phyloP scores from a whole-genome alignment of 257 asterid species.

The Solanum piurae region DNA sequence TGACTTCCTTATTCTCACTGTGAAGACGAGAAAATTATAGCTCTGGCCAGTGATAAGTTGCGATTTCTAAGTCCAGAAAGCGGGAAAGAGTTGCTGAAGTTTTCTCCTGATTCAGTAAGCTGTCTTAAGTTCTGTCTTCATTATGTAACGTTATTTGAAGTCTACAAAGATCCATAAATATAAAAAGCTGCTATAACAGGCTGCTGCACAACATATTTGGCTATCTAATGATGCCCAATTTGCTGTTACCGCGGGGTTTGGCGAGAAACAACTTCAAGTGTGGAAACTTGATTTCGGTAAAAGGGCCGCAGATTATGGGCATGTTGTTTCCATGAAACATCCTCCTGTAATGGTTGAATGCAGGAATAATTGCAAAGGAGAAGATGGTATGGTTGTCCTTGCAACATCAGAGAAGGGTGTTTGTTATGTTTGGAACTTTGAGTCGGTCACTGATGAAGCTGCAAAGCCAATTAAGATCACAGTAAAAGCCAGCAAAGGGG shows the following conservation, averaged over 20 bases:
- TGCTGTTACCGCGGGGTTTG: slow-evolving; percentile 14
- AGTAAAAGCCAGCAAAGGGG: neutral
- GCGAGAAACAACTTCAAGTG: slow-evolving; percentile 18
- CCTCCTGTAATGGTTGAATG: slow-evolving; percentile 15
- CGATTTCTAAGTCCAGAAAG: slow-evolving; percentile 11
- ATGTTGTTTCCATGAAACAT: slow-evolving; percentile 15
- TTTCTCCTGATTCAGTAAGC: slow-evolving; percentile 18
- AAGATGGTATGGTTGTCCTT: slow-evolving; percentile 15
- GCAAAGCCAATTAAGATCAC: slow-evolving; percentile 20
- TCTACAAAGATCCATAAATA: neutral
- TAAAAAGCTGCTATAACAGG: slow-evolving; percentile 7
- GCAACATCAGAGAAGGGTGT: slow-evolving; percentile 22
- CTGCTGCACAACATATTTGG: slow-evolving; percentile 5
- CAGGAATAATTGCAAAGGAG: slow-evolving; percentile 10
- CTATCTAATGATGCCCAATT: slow-evolving; percentile 16
- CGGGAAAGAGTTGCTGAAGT: slow-evolving; percentile 16
- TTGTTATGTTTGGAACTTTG: slow-evolving; percentile 20
- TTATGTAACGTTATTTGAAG: neutral
- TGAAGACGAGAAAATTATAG: slow-evolving; percentile 17
- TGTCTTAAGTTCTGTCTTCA: neutral
- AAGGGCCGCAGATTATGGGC: slow-evolving; percentile 5
- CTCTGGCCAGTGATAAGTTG: slow-evolving; percentile 16
- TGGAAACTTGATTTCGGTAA: slow-evolving; percentile 13
- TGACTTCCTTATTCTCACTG: slow-evolving; percentile 1
- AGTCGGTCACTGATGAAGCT: slow-evolving; percentile 5